Conservation (phyloP, 2,329 filamentous ascomycete species). For the Lasiodiplodia sp. region DNA sequence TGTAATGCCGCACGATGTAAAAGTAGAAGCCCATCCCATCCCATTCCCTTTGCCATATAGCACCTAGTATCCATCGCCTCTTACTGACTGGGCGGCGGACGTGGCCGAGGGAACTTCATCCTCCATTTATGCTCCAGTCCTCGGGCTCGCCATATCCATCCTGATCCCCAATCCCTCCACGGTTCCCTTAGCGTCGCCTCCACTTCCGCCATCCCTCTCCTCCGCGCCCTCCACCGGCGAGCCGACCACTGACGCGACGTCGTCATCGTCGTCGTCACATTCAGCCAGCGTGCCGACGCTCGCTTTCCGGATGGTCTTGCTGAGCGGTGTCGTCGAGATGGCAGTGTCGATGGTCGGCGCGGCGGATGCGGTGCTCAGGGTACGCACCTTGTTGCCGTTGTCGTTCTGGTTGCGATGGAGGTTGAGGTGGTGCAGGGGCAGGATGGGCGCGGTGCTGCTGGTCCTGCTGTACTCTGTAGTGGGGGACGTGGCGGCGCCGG, state of each 20-base stretch:
- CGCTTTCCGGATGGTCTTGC: conserved; percentile 14
- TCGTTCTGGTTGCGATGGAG: not conserved
- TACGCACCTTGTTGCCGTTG: not conserved
- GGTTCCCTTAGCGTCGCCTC: not conserved
- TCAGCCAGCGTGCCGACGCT: conserved; percentile 4
- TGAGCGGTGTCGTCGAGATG: conserved; percentile 21
- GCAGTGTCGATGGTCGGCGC: conserved; percentile 9
- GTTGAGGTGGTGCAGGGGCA: not conserved
- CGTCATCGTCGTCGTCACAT: not conserved
- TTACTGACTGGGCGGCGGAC: not conserved
- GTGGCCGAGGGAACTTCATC: not conserved
- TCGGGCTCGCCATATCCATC: not conserved
- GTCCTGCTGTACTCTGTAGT: not conserved
- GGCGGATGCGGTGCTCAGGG: not conserved
- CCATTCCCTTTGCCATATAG: not conserved
- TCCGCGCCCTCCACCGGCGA: not conserved
- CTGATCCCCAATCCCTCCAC: not conserved
- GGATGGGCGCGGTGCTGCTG: not conserved
- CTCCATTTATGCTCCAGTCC: not conserved
- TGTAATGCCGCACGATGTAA: no score
- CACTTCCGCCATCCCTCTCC: not conserved
- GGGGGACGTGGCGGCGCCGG: not conserved
- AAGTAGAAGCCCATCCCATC: not conserved
- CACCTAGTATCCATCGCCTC: not conserved
- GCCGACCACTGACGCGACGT: not conserved